phyloP scores from a whole-genome alignment of 768 basidiomycete genomes.

The Krasilnikovozyma curviuscula region DNA sequence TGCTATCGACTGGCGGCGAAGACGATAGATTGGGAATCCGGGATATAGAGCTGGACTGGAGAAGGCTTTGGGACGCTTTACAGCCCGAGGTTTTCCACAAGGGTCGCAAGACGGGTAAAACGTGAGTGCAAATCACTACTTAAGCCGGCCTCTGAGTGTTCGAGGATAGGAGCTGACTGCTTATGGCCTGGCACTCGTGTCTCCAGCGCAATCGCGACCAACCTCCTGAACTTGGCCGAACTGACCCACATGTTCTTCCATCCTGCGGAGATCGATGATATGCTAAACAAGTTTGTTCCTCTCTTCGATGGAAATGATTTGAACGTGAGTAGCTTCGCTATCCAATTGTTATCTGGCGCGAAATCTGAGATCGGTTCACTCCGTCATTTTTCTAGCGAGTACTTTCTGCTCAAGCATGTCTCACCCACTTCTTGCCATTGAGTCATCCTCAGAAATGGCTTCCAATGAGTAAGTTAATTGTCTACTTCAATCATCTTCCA shows the following conservation, averaged over 20 bases:
- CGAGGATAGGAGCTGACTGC: slow-evolving; percentile 20
- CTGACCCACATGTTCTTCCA: slow-evolving; percentile 63
- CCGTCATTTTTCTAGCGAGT: no score
- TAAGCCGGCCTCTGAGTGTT: background rate
- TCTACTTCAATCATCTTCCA: background rate
- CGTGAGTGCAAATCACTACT: slow-evolving; percentile 13
- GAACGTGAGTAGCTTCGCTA: slow-evolving; percentile 35
- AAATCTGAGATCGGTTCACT: slow-evolving; percentile 28
- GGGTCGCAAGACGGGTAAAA: slow-evolving; percentile 27
- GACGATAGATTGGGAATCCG: no score
- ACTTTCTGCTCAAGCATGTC: slow-evolving; percentile 68
- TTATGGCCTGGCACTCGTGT: background rate
- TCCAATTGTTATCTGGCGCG: background rate
- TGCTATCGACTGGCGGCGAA: no score
- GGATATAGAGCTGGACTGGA: slow-evolving; percentile 68
- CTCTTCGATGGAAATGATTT: slow-evolving; percentile 52
- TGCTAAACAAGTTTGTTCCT: slow-evolving; percentile 72
- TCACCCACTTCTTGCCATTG: slow-evolving; percentile 67
- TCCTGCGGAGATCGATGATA: slow-evolving; percentile 63
- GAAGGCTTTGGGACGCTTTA: slow-evolving; percentile 51
- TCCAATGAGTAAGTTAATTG: slow-evolving; percentile 26
- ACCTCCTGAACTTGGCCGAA: slow-evolving; percentile 28
- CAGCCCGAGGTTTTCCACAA: slow-evolving; percentile 44
- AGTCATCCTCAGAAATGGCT: slow-evolving; percentile 66
- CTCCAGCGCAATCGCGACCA: slow-evolving; percentile 24